Evolutionary conservation across 176 grass and related monocot species (phyloP).

Genomic region (Melocanna baccifera): DNA sequence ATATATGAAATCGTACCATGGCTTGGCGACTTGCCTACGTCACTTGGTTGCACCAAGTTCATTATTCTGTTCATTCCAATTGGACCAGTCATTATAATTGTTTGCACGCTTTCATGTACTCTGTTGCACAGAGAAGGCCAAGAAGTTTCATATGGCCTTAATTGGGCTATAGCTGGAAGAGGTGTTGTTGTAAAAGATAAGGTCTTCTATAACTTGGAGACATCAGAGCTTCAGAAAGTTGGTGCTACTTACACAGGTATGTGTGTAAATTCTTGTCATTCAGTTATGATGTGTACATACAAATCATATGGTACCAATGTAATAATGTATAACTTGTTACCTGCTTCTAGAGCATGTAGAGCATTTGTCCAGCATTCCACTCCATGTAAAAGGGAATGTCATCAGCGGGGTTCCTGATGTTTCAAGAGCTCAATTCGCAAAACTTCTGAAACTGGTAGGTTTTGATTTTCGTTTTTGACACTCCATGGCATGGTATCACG

Average conservation of each 20-base stretch:
- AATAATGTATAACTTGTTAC: background rate
- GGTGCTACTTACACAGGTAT: constrained; percentile 50
- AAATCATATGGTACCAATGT: background rate
- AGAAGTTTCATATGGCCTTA: constrained; percentile 62
- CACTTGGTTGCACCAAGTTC: background rate
- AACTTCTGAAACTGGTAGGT: constrained; percentile 79
- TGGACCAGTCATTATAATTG: background rate
- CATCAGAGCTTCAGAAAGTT: constrained; percentile 63
- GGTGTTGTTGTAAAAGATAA: constrained; percentile 75
- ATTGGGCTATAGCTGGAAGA: constrained; percentile 65
- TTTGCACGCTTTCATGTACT: background rate
- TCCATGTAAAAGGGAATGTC: constrained; percentile 75
- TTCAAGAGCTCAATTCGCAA: constrained; percentile 76
- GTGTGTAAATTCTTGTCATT: background rate
- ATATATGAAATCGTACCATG: background rate
- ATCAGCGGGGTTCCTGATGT: constrained; percentile 37
- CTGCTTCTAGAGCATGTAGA: constrained; percentile 44
- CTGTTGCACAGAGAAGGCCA: constrained; percentile 54
- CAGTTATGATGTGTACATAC: background rate
- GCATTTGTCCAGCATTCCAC: constrained; percentile 50
- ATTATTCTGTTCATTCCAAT: background rate
- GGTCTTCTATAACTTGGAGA: constrained; percentile 66
- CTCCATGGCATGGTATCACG: background rate
- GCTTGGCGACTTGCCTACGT: background rate
- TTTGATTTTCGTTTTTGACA: background rate